Evolutionary conservation across 495 filamentous ascomycete genomes (phyloP).

Genomic region (Ramalina intermedia): DNA sequence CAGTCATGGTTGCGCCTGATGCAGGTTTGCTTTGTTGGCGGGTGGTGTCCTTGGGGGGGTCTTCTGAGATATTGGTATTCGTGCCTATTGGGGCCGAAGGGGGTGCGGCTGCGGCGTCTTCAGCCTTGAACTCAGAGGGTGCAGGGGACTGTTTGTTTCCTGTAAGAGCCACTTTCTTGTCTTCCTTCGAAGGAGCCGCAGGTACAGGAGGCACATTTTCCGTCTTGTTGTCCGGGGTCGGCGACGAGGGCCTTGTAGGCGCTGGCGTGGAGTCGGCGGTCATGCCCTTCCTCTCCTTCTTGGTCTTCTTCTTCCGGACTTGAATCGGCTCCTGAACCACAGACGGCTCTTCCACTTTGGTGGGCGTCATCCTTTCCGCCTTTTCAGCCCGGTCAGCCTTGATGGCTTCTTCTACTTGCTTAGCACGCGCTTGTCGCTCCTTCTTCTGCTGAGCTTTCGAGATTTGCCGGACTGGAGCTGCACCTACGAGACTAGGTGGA

Average conservation of each 20-base stretch:
- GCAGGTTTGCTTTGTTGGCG: conserved; percentile 25
- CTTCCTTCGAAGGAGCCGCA: conserved; percentile 23
- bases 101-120: conserved; percentile 11
- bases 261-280: conserved; percentile 27
- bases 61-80: neutral
- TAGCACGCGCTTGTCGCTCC: conserved; percentile 52
- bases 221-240: conserved; percentile 19
- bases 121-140: conserved; percentile 17
- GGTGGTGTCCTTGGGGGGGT: conserved; percentile 19
- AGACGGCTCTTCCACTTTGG: conserved; percentile 36
- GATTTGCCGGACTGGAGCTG: conserved; percentile 60
- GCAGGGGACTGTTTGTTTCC: conserved; percentile 22
- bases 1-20: conserved; percentile 14
- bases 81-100: neutral
- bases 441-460: conserved; percentile 89
- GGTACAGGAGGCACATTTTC: conserved; percentile 17
- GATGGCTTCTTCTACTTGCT: conserved; percentile 46
- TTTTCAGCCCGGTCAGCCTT: conserved; percentile 46
- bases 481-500: conserved; percentile 61
- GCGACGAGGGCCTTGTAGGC: conserved; percentile 26
- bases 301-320: conserved; percentile 81
- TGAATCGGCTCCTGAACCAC: conserved; percentile 64
- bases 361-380: conserved; percentile 37
- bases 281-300: conserved; percentile 42
- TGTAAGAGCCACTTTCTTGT: conserved; percentile 21